Conservation (phyloP, 371 early-diverging fungal species). For the Amoeboaphelidium protococcarum region DNA sequence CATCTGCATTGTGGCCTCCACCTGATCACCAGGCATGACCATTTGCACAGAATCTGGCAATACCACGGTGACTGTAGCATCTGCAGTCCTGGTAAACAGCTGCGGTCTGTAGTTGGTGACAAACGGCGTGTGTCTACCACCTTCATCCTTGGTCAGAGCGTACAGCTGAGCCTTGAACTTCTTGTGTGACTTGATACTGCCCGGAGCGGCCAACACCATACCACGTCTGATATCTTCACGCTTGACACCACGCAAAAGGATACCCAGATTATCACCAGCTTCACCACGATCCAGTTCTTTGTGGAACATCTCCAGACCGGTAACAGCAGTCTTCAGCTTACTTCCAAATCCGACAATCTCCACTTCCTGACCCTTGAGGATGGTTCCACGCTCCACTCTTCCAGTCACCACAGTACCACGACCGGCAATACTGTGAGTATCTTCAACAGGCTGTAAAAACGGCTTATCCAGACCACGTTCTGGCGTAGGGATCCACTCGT, state of each 20-base stretch:
- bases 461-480: conserved; percentile 85
- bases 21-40: conserved; percentile 96
- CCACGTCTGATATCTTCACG: conserved; percentile 88
- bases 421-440: conserved; percentile 93
- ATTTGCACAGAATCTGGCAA: conserved; percentile 54
- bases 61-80: conserved; percentile 59
- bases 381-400: conserved; percentile 83
- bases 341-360: conserved; percentile 87
- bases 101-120: conserved; percentile 89
- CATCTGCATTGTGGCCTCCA: conserved; percentile 54
- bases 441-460: conserved; percentile 39
- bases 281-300: conserved; percentile 84
- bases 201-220: conserved; percentile 71
- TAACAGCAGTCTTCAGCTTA: conserved; percentile 59
- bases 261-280: conserved; percentile 96
- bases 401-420: conserved; percentile 97
- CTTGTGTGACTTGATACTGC: conserved; percentile 69
- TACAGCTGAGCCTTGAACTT: conserved; percentile 78
- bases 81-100: conserved; percentile 75
- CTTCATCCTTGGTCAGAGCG: conserved; percentile 88
- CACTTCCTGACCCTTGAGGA: conserved; percentile 78
- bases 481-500: conserved; percentile 78
- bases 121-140: conserved; percentile 93
- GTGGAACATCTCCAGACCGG: conserved; percentile 97
- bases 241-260: conserved; percentile 83